Percentiles rank a stretch among this genome's conserved stretches.
Evolutionary conservation across 169 alveolate genomes (phyloP).

Genomic region (Plasmodium falciparum): DNA sequence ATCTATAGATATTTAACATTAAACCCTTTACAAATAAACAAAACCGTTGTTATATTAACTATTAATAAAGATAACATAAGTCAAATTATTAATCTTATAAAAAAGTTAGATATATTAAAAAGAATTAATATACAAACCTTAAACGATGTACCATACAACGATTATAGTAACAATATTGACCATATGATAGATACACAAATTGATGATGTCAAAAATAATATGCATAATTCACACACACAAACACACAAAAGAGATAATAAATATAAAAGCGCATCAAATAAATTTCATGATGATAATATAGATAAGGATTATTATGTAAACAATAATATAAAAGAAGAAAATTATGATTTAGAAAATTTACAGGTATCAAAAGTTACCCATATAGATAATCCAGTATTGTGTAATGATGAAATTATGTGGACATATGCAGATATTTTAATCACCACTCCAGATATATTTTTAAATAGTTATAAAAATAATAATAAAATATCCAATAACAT

Average conservation of each 20-base stretch:
- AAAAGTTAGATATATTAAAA: slow-evolving; percentile 79
- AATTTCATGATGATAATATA: not conserved
- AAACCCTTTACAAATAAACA: slow-evolving; percentile 66
- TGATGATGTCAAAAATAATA: not conserved
- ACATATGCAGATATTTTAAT: slow-evolving; percentile 81
- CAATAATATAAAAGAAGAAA: not conserved
- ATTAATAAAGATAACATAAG: slow-evolving; percentile 82
- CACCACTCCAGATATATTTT: slow-evolving; percentile 83
- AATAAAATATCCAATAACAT: slow-evolving; percentile 16
- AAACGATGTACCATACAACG: slow-evolving; percentile 66
- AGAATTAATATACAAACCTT: slow-evolving; percentile 83
- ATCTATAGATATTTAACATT: slow-evolving; percentile 49
- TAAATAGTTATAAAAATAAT: slow-evolving; percentile 70
- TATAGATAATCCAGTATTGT: slow-evolving; percentile 18
- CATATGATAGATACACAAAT: not conserved
- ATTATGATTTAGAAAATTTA: slow-evolving; percentile 19
- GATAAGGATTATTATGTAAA: not conserved
- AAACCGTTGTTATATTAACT: slow-evolving; percentile 77
- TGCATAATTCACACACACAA: too few relatives aligned
- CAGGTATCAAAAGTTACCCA: slow-evolving; percentile 10
- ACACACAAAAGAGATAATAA: too few relatives aligned
- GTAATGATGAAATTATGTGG: slow-evolving; percentile 79
- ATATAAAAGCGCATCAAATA: not conserved
- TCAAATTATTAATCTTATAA: slow-evolving; percentile 79
- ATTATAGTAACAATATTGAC: not conserved